phyloP scores from a whole-genome alignment of 2,329 filamentous ascomycete genomes.

The Westerdykella aurantiaca region DNA sequence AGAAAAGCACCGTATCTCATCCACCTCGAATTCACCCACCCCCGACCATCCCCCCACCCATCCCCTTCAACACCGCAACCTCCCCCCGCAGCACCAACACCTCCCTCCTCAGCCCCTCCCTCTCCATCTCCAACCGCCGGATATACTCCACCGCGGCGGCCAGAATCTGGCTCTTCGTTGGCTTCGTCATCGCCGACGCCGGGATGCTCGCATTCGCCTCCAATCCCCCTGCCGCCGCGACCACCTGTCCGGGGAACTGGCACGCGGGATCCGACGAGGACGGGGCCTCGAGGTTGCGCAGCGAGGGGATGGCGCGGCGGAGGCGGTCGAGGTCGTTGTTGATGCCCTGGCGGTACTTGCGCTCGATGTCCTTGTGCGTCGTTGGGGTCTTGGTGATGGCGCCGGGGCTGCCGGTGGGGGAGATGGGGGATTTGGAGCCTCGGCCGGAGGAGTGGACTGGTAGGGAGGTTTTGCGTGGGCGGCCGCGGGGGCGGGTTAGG shows the following conservation, averaged over 20 bases:
- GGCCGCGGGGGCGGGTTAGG: conserved; percentile 24
- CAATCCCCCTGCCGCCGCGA: not conserved
- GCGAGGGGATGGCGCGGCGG: conserved; percentile 22
- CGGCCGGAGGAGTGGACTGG: conserved; percentile 1
- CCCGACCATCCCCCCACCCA: too few species aligned
- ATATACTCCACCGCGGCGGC: conserved; percentile 32
- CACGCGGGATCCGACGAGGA: conserved; percentile 21
- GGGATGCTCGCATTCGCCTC: not conserved
- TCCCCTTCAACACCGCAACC: not conserved
- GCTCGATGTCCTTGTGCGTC: conserved; percentile 27
- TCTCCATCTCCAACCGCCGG: conserved; percentile 22
- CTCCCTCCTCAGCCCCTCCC: conserved; percentile 10
- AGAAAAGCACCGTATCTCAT: too few species aligned
- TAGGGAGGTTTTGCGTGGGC: conserved; percentile 24
- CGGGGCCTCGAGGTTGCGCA: conserved; percentile 3
- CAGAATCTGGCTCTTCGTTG: conserved; percentile 31
- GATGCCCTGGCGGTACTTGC: conserved; percentile 27
- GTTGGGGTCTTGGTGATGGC: too few species aligned
- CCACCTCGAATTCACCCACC: too few species aligned
- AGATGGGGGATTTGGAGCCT: conserved; percentile 2
- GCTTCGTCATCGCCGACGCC: conserved; percentile 12
- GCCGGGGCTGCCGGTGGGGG: conserved; percentile 8
- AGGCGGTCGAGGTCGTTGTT: conserved; percentile 28
- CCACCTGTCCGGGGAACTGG: too few species aligned
- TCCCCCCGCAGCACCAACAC: not conserved